Evolutionary conservation across 2,329 filamentous ascomycete species (phyloP), one percentile per base, ranked within the genome.

Genomic region (Magnaporthiopsis incrustans): DNA sequence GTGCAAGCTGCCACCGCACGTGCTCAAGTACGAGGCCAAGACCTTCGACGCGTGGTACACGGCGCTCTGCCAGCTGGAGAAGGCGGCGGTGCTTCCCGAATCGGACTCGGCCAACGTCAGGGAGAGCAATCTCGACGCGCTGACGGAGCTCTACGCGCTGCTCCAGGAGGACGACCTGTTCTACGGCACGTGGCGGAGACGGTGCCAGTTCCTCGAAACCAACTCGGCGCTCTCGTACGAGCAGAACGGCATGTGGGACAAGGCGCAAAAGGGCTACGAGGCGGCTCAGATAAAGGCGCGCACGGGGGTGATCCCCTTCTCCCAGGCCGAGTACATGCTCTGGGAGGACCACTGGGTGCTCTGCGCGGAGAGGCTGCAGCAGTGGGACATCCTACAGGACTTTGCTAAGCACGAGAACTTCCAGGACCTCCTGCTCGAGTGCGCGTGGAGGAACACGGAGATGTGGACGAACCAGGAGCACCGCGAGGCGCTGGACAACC

Each of bases 271-370:
- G 72, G 89, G 97, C 79, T 99, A 98, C 75, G 95, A 99, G 76
- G 89, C 89, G 64, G 95, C 96, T 0, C 96, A 99, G 76, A 92
- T 99, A 74, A 99, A 98, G 75, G 95, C 96, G 59, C 87, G 96
- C 60, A 98, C 94, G 0, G 95, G 93, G 62, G 91, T 94, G n/a
- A 87, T 98, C 66, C 94, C 95, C 0, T 98, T 97, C 75, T 97
- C 94, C 1, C 91, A 96, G 70, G 92, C 89, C 38, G 95, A 99
- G 76, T 99, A 99, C 77, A 97, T 96, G 85, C 84, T 99, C 1
- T 99, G 95, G 95, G 95, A 99, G 77, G 95, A 99, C 73, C 96
- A 99, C 71, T 99, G 95, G 95, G 89, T 99, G 57, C 84, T 97
- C 61, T 99, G 95, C 74, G 95, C 94, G 0, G 92, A 98, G 77